Percentiles rank a stretch among this genome's conserved stretches.
phyloP scores from a whole-genome alignment of 805 yeast genomes.

The Saccharomycopsis schoenii region DNA sequence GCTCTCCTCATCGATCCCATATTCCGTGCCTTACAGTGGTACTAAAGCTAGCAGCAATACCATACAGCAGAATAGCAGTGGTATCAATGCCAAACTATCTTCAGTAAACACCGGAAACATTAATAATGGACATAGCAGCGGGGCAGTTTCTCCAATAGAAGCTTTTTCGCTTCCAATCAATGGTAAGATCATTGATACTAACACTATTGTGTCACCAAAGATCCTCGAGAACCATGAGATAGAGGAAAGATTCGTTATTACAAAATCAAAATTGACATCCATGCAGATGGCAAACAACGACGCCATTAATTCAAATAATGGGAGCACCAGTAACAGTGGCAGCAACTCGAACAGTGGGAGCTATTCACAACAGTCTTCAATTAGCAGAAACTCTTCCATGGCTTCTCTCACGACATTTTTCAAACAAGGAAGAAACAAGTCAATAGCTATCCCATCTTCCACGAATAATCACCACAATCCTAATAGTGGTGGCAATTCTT shows the following conservation, averaged over 20 bases:
- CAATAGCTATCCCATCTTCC: constrained; percentile 2
- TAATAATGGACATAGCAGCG: not conserved
- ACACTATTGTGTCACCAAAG: constrained; percentile 16
- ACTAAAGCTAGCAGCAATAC: not conserved
- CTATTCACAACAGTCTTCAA: constrained; percentile 34
- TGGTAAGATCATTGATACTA: constrained; percentile 17
- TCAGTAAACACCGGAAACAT: not conserved
- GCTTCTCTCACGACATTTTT: constrained; percentile 69
- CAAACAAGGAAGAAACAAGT: constrained; percentile 30
- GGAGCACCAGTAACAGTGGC: not conserved
- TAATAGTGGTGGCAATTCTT: not conserved
- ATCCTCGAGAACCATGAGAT: constrained; percentile 10
- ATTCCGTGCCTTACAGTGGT: constrained; percentile 17
- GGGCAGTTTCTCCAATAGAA: constrained; percentile 8
- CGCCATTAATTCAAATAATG: not conserved
- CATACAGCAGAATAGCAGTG: not conserved
- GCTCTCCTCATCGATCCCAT: constrained; percentile 16
- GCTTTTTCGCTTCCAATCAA: constrained; percentile 17
- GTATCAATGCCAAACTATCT: not conserved
- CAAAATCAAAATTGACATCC: constrained; percentile 12
- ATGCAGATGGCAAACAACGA: constrained; percentile 8
- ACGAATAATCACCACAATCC: not conserved
- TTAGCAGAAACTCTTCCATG: constrained; percentile 65
- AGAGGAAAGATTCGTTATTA: constrained; percentile 17
- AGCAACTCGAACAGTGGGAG: constrained; percentile 38